These are phyloP conservation scores for Huiozyma sinensis DNA, from an alignment of 805 yeast genomes.

Conservation along the genomic window DNA sequence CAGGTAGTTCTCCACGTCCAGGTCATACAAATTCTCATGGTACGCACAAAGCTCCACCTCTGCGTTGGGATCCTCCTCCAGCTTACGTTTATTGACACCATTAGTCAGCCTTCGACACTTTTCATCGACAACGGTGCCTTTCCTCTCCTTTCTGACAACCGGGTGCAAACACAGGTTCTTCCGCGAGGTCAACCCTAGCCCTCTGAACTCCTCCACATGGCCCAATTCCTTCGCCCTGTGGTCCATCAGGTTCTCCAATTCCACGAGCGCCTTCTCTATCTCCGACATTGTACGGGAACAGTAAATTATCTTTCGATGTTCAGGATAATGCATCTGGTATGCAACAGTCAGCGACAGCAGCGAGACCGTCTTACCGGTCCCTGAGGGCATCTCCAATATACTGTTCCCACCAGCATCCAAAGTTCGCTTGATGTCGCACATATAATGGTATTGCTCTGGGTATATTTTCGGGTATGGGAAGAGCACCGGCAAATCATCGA, in stretches of 20 bases:
- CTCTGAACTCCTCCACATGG: slow-evolving; percentile 80
- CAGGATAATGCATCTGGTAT: slow-evolving; percentile 90
- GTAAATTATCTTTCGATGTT: slow-evolving; percentile 80
- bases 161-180: slow-evolving; percentile 92
- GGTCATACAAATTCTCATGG: slow-evolving; percentile 80
- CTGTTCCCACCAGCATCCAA: slow-evolving; percentile 95
- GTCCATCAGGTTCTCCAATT: slow-evolving; percentile 78
- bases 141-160: slow-evolving; percentile 71
- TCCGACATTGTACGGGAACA: slow-evolving; percentile 99
- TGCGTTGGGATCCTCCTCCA: slow-evolving; percentile 48
- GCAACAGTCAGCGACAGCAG: slow-evolving; percentile 85
- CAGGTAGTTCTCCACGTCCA: slow-evolving; percentile 78
- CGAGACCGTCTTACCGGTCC: slow-evolving; percentile 96
- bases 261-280: slow-evolving; percentile 93
- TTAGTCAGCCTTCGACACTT: slow-evolving; percentile 90
- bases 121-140: slow-evolving; percentile 91
- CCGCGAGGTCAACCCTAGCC: slow-evolving; percentile 87
- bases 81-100: slow-evolving; percentile 66
- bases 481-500: slow-evolving; percentile 90
- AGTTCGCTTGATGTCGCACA: slow-evolving; percentile 90
- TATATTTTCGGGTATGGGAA: slow-evolving; percentile 95
- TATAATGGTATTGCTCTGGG: slow-evolving; percentile 96
- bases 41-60: slow-evolving; percentile 62
- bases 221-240: slow-evolving; percentile 79
- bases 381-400: slow-evolving; percentile 98